A percentile compares a stretch with the other conserved stretches of the same genome.
phyloP scores from a whole-genome alignment of 2,329 filamentous ascomycete species.

The Apiospora saccharicola region DNA sequence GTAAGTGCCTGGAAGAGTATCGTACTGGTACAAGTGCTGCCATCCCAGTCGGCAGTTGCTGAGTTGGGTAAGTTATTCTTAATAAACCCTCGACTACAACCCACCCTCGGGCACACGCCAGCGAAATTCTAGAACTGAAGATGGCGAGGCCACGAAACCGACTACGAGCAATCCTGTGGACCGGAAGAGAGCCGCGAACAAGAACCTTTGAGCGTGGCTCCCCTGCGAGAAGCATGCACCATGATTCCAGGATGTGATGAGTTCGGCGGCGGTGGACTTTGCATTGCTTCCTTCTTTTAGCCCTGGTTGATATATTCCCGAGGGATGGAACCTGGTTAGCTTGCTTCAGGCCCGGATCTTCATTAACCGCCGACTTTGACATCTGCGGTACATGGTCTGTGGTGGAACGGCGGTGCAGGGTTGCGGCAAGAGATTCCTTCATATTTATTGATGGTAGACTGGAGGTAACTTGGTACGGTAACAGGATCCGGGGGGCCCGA shows the following conservation, averaged over 20 bases:
- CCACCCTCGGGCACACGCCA: conserved; percentile 1
- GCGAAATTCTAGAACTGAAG: conserved; percentile 5
- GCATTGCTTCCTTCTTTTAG: conserved; percentile 11
- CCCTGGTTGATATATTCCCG: conserved; percentile 6
- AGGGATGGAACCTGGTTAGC: conserved; percentile 9
- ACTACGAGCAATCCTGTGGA: conserved; percentile 14
- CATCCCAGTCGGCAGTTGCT: conserved; percentile 14
- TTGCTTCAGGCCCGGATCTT: conserved; percentile 9
- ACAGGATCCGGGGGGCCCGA: not conserved
- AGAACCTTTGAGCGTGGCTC: conserved; percentile 14
- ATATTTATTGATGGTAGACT: no score
- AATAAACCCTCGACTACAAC: conserved; percentile 10
- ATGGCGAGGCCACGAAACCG: conserved; percentile 11
- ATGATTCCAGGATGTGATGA: conserved; percentile 1
- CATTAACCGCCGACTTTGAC: conserved; percentile 20
- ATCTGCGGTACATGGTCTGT: conserved; percentile 17
- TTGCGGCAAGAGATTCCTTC: not conserved
- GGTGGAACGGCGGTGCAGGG: conserved; percentile 3
- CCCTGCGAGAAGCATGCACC: not conserved
- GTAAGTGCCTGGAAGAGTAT: not conserved
- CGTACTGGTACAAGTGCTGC: conserved; percentile 16
- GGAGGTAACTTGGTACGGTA: not conserved
- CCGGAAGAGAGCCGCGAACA: conserved; percentile 13
- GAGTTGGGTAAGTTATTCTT: conserved; percentile 12
- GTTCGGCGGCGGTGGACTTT: conserved; percentile 2